phyloP scores from a whole-genome alignment of 2,329 filamentous ascomycete genomes.

The Coniochaeta hoffmannii region DNA sequence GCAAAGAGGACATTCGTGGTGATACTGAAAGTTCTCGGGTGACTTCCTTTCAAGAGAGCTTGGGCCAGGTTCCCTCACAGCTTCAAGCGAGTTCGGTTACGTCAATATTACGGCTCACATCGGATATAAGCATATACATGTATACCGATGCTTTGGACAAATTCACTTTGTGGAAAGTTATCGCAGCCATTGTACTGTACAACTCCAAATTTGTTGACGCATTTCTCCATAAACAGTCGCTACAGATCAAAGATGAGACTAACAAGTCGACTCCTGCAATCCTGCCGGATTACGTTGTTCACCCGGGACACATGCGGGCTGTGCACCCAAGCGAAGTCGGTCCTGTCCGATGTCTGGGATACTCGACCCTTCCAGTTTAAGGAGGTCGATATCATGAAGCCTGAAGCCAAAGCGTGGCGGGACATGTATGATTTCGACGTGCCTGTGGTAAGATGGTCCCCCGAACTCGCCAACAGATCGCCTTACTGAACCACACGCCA shows the following conservation, averaged over 20 bases:
- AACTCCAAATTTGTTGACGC: too few relatives aligned
- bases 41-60: not conserved
- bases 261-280: slow-evolving; percentile 40
- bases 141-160: too few relatives aligned
- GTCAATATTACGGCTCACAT: not conserved
- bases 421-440: slow-evolving; percentile 75
- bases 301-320: slow-evolving; percentile 65
- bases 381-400: slow-evolving; percentile 62
- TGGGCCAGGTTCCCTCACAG: not conserved
- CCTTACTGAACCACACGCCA: slow-evolving; percentile 16
- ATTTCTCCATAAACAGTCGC: too few relatives aligned
- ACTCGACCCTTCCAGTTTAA: slow-evolving; percentile 58
- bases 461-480: not conserved
- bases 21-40: not conserved
- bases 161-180: too few relatives aligned
- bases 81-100: not conserved
- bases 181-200: too few relatives aligned
- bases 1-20: not conserved
- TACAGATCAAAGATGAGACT: slow-evolving; percentile 41
- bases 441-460: slow-evolving; percentile 53
- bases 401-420: slow-evolving; percentile 58
- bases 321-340: slow-evolving; percentile 60
- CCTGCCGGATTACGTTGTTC: slow-evolving; percentile 66
- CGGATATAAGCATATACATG: not conserved
- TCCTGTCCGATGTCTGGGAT: slow-evolving; percentile 62